Conservation (phyloP, 176 grass and related monocot genomes). For the Coix lacrymajobi region DNA sequence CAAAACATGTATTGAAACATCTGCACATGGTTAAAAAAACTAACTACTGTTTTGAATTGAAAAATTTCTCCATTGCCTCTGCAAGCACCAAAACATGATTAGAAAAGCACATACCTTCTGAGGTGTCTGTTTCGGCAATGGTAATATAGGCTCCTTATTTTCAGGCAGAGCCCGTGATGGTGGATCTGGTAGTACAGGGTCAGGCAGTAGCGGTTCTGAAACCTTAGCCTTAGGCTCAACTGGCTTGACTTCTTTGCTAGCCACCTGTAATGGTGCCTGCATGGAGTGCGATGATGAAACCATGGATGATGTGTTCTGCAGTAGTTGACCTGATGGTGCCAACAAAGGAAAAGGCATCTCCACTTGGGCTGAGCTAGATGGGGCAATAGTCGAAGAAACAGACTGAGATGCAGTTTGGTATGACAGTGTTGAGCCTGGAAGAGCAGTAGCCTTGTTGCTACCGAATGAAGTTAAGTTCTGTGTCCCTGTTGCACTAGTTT, state of each 20-base stretch:
- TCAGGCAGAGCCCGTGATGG: slow-evolving; percentile 36
- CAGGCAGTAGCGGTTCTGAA: slow-evolving; percentile 52
- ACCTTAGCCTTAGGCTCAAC: slow-evolving; percentile 33
- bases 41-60: neutral
- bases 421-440: slow-evolving; percentile 35
- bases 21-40: neutral
- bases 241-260: slow-evolving; percentile 34
- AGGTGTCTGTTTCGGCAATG: slow-evolving; percentile 52
- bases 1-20: neutral
- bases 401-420: slow-evolving; percentile 48
- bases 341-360: slow-evolving; percentile 48
- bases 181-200: slow-evolving; percentile 51
- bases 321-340: slow-evolving; percentile 45
- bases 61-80: neutral
- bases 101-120: slow-evolving; percentile 44
- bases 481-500: slow-evolving; percentile 23
- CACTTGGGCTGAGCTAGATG: slow-evolving; percentile 41
- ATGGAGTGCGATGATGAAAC: slow-evolving; percentile 48
- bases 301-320: slow-evolving; percentile 49
- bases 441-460: slow-evolving; percentile 29
- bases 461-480: slow-evolving; percentile 35
- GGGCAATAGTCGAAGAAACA: slow-evolving; percentile 25
- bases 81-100: neutral
- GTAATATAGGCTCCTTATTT: slow-evolving; percentile 70
- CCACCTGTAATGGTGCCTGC: slow-evolving; percentile 44